phyloP scores from a whole-genome alignment of 305 asterid genomes.

The Fraxinus sp. region DNA sequence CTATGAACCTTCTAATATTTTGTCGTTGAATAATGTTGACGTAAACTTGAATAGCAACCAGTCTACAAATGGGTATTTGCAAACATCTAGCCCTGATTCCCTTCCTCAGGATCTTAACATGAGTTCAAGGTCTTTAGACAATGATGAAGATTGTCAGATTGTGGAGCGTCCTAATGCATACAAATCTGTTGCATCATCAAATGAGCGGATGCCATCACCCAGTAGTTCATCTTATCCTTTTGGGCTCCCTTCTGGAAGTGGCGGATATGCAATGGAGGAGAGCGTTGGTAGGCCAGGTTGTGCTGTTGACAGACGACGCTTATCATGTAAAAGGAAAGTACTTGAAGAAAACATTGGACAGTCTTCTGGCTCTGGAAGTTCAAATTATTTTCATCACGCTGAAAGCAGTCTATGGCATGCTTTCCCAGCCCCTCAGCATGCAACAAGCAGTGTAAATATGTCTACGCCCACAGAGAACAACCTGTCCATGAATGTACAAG shows the following conservation, averaged over 20 bases:
- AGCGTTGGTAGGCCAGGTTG: slow-evolving; percentile 45
- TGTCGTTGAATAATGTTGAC: slow-evolving; percentile 40
- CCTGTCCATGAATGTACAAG: slow-evolving; percentile 35
- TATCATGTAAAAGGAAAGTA: slow-evolving; percentile 76
- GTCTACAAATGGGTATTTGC: slow-evolving; percentile 37
- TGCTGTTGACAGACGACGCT: slow-evolving; percentile 52
- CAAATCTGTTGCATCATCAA: slow-evolving; percentile 42
- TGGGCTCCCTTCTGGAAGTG: slow-evolving; percentile 33
- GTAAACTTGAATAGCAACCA: slow-evolving; percentile 35
- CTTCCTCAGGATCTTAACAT: slow-evolving; percentile 54
- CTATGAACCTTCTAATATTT: slow-evolving; percentile 37
- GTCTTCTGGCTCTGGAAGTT: slow-evolving; percentile 70
- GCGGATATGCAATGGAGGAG: slow-evolving; percentile 41
- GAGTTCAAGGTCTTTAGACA: slow-evolving; percentile 36
- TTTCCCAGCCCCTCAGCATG: slow-evolving; percentile 33
- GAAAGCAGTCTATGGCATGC: slow-evolving; percentile 54
- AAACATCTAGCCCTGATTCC: slow-evolving; percentile 37
- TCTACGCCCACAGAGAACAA: slow-evolving; percentile 36
- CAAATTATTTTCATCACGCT: slow-evolving; percentile 39
- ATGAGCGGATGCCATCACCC: slow-evolving; percentile 33
- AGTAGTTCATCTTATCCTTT: slow-evolving; percentile 45
- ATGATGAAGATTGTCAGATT: slow-evolving; percentile 53
- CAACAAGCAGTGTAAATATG: slow-evolving; percentile 28
- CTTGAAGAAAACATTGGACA: slow-evolving; percentile 59
- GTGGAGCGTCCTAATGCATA: slow-evolving; percentile 42